Base-by-base conservation (phyloP, 2,329 filamentous ascomycete genomes). In the Colletotrichum agaves region DNA sequence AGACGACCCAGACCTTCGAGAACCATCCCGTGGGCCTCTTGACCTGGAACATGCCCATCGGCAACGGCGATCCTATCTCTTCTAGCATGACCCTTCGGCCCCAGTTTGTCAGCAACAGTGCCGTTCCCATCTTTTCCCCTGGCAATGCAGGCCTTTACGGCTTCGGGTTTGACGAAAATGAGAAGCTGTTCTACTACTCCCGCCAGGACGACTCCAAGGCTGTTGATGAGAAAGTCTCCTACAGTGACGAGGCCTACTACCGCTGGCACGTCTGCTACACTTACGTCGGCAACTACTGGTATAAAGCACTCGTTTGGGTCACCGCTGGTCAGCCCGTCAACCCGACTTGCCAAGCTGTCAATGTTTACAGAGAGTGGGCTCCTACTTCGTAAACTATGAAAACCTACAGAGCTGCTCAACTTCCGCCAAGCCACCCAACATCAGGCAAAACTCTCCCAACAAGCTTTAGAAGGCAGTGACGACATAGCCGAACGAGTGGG, bases 281-380 rank as follows among this genome's bases (percentile, higher is more conserved):
- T 0, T 70, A 47, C 17, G 66, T 70, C 41, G 68, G 68, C 56
- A 62, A 67, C 13, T 70, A 70, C 61, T 70, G 55, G 27, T 70
- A 70, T 61, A 31, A 69, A 6, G 12, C 60, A 15, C 66, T 70
- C 33, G 66, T 59, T 17, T 69, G 60, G 65, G 57, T 70, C 15
- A 69, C 68, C 8, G 59, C 15, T 21, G 68, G 68, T 4, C 21
- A 11, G 17, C 53, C 68, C 2, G 31, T 43, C 15, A 70, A 70
- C 39, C 68, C 68, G 27, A 37, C 64, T 10, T 70, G 67, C 5
- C 43, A 41, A 31, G 23, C 15, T 2, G 67, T 69, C 5, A 13
- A 12, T 13, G 67, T 70, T 5, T 52, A 49, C 10, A 31, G 67
- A 2, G 63, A 63, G 5, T 64, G 53, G 49, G 57, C 19, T 13